Evolutionary conservation across 2,329 filamentous ascomycete species (phyloP), one percentile per base, ranked within the genome.

Genomic region (Fusarium sp.): DNA sequence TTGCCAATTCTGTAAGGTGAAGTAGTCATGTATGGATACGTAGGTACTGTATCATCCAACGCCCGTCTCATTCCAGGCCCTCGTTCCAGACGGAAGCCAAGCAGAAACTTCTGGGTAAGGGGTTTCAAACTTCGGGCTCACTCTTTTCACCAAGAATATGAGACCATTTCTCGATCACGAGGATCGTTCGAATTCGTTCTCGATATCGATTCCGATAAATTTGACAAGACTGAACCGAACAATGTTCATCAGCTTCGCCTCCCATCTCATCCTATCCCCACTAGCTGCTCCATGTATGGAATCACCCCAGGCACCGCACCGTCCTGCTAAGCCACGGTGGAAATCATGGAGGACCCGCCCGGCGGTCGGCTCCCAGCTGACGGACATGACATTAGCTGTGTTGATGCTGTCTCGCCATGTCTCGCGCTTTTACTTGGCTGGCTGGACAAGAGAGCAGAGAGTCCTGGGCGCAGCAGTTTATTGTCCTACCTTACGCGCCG

Each of bases 251-350:
- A 59, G 38, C 23, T 49, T 42, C 53, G 51, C 46, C 58, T 33
- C 25, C 36, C 16, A 29, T 29, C 36, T 11, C 20, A 33, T 27
- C 27, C 27, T 10, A 36, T 27, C 31, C 44, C 65, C 50, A 54
- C 50, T 31, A 8, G 33, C 34, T 54, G 33, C 34, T 54, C 34
- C 49, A 58, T 38, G 38, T 57, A 44, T 51, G 27, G 58, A 46
- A 61, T 60, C 67, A 70, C 64, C 68, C 68, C 64, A 57, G 64
- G 64, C 50, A 65, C 64, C 49, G 57, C 40, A 23, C 13, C 18
- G 40, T 44, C 58, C 60, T 57, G 49, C 68, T 65, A 68, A 70
- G 68, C 68, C 68, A 70, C 64, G 25, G 64, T 67, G 68, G 33
- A 36, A 18, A n/a, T 23, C n/a, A 42, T 31, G 13, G 7, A 54